Base-by-base conservation (phyloP, 139 green algal genomes). In the Mesostigma viride region DNA sequence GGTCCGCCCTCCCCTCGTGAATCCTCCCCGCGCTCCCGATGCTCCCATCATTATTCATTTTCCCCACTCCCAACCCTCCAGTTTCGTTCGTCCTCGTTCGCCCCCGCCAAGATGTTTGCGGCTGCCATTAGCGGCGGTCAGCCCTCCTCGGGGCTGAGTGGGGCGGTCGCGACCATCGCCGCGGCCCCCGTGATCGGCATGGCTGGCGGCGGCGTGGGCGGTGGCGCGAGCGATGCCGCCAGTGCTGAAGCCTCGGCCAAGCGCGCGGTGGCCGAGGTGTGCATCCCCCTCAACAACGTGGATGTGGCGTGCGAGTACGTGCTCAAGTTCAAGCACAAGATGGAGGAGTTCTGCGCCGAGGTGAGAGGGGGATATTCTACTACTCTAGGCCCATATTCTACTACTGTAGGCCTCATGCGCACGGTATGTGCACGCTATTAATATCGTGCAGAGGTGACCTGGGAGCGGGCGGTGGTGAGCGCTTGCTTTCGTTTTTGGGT, bases 241-340 rank as follows among this genome's bases (percentile, higher is more conserved):
- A 20, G 26, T 26, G 57, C 17, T 20, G 57, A 17, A 17, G 57
- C 17, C 20, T 27, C 57, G 57, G 57, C 17, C 20, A 31, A n/a
- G n/a, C n/a, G n/a, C n/a, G n/a, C n/a, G n/a, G n/a, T n/a, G n/a
- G n/a, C n/a, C n/a, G n/a, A n/a, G n/a, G n/a, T n/a, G n/a, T n/a
- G n/a, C n/a, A n/a, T n/a, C n/a, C n/a, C n/a, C n/a, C 56, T 81
- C 30, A 80, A 81, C 60, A 76, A 81, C 24, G 69, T 34, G 14
- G 73, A 79, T 56, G 68, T 79, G 17, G 72, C 60, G 31, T 62
- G 69, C 14, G 73, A 79, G 47, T 79, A 81, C 68, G 57, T 88
- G 24, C 36, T 31, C 26, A 96, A 96, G 82, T 79, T 97, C 62
- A 68, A 79, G 27, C 30, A 72, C 22, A 85, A 95, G 79, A 75